phyloP scores from a whole-genome alignment of 129 eudicot genomes.

The Pulicaria dysenterica region DNA sequence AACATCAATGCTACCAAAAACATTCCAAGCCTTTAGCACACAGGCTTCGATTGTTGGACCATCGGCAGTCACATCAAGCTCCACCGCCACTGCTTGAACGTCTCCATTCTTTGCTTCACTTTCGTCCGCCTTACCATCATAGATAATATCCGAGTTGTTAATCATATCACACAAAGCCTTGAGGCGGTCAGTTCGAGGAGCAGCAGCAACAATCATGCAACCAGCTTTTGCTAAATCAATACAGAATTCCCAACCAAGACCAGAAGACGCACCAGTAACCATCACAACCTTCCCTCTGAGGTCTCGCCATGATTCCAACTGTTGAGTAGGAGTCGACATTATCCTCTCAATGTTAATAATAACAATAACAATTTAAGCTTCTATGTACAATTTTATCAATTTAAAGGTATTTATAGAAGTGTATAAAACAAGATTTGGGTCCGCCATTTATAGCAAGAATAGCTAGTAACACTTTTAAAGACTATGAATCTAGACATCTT shows the following conservation, averaged over 20 bases:
- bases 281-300: slow-evolving; percentile 38
- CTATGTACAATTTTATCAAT: no score
- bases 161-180: slow-evolving; percentile 41
- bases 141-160: not conserved
- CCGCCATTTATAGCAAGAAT: no score
- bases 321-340: not conserved
- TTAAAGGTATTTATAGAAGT: no score
- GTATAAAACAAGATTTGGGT: no score
- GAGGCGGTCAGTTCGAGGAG: slow-evolving; percentile 34
- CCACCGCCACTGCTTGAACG: slow-evolving; percentile 35
- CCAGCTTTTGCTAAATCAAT: slow-evolving; percentile 44
- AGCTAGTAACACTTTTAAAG: no score
- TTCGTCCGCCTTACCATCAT: not conserved
- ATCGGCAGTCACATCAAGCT: slow-evolving; percentile 38
- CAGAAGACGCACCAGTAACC: slow-evolving; percentile 56
- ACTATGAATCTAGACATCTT: no score
- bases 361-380: no score
- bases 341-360: not conserved
- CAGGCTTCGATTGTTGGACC: slow-evolving; percentile 21
- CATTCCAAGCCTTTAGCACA: slow-evolving; percentile 38
- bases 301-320: slow-evolving; percentile 27
- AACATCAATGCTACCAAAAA: slow-evolving; percentile 40
- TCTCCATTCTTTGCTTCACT: not conserved
- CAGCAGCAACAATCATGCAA: slow-evolving; percentile 42
- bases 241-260: slow-evolving; percentile 42